Evolutionary conservation across 768 basidiomycete species (phyloP).

Genomic region (Lactarius hengduanensis): DNA sequence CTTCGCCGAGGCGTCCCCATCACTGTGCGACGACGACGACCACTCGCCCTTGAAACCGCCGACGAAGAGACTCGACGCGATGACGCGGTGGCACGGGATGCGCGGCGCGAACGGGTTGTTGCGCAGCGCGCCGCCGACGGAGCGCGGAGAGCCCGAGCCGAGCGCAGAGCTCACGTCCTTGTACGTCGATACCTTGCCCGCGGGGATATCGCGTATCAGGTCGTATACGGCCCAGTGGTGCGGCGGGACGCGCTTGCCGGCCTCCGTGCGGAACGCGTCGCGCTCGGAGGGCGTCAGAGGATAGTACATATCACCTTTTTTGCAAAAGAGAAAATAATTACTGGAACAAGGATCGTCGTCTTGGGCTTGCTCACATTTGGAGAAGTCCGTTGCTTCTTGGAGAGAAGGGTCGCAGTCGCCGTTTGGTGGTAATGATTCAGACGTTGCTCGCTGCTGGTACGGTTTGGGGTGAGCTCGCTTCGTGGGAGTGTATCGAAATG

Average conservation of each 20-base stretch:
- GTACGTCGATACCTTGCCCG: conserved; percentile 28
- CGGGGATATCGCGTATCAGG: conserved; percentile 19
- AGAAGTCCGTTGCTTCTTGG: conserved; percentile 3
- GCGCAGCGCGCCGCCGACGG: conserved; percentile 66
- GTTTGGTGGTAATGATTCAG: background rate
- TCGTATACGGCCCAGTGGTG: conserved; percentile 32
- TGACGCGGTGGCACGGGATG: conserved; percentile 69
- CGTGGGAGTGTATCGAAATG: conserved; percentile 13
- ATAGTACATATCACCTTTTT: conserved; percentile 23
- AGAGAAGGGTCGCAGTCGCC: background rate
- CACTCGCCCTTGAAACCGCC: conserved; percentile 68
- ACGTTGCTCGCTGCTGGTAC: background rate
- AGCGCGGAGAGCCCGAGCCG: conserved; percentile 58
- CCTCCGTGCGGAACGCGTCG: conserved; percentile 20
- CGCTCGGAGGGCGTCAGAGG: conserved; percentile 23
- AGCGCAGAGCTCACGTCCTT: conserved; percentile 43
- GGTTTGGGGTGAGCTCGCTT: background rate
- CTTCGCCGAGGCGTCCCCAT: background rate
- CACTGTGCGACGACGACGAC: conserved; percentile 25
- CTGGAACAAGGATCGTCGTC: background rate
- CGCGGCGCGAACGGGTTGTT: conserved; percentile 66
- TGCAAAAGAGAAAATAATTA: background rate
- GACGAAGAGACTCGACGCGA: conserved; percentile 57
- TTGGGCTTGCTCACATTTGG: conserved; percentile 8
- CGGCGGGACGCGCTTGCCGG: conserved; percentile 27